These are phyloP conservation scores for Austroboletus rostrupii DNA, from an alignment of 1,284 basidiomycete genomes.

Conservation along the genomic window DNA sequence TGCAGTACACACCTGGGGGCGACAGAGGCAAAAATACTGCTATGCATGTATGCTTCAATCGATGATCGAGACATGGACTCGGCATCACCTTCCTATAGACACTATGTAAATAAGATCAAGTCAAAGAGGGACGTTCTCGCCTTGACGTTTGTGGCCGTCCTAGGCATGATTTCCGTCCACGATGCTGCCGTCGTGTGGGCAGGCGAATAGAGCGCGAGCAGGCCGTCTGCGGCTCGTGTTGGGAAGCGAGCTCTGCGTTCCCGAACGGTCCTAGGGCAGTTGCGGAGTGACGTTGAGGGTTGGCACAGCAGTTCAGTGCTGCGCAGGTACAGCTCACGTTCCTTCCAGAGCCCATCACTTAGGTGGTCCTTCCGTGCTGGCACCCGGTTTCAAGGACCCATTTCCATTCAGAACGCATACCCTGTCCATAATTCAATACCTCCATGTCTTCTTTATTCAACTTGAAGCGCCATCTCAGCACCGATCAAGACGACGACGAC, in stretches of 20 bases:
- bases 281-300: background rate
- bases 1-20: background rate
- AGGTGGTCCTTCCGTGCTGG: conserved; percentile 23
- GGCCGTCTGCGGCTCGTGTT: too few relatives aligned
- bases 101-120: background rate
- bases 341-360: background rate
- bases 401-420: conserved; percentile 6
- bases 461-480: conserved; percentile 18
- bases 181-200: too few relatives aligned
- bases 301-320: background rate
- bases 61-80: background rate
- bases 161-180: too few relatives aligned
- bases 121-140: background rate
- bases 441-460: conserved; percentile 32
- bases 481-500: conserved; percentile 46
- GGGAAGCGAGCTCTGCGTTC: too few relatives aligned
- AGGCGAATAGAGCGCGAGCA: too few relatives aligned
- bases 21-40: conserved; percentile 1
- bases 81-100: background rate
- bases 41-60: background rate
- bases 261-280: too few relatives aligned
- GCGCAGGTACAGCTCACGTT: background rate
- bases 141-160: too few relatives aligned
- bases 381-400: conserved; percentile 15
- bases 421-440: conserved; percentile 16